Percentiles rank a stretch among this genome's conserved stretches.
phyloP scores from a whole-genome alignment of 1,284 basidiomycete genomes.

The Gastroboletus turbinatus region DNA sequence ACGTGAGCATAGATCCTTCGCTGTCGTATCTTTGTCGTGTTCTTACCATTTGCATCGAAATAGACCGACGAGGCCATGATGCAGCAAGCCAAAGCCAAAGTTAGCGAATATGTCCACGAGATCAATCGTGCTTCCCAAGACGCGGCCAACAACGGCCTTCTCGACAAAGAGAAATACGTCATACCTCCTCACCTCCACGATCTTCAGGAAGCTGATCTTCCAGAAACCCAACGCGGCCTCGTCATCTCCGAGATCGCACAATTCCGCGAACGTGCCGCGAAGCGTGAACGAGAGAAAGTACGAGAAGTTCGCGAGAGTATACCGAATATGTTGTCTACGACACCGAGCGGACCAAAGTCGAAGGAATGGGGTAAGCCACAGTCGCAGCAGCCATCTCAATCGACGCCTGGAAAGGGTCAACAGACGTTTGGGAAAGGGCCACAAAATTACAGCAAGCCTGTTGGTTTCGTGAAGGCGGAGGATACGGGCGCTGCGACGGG shows the following conservation, averaged over 20 bases:
- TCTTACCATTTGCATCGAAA: neutral
- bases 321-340: conserved; percentile 34
- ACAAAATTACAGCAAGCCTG: conserved; percentile 75
- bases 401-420: conserved; percentile 37
- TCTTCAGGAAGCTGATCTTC: conserved; percentile 90
- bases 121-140: conserved; percentile 65
- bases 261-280: conserved; percentile 85
- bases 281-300: conserved; percentile 83
- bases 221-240: conserved; percentile 91
- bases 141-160: conserved; percentile 60
- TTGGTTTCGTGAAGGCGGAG: conserved; percentile 77
- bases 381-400: conserved; percentile 40
- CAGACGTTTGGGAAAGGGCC: conserved; percentile 62
- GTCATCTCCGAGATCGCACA: conserved; percentile 95
- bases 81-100: conserved; percentile 54
- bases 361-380: conserved; percentile 74
- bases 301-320: conserved; percentile 65
- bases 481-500: conserved; percentile 37
- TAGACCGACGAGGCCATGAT: conserved; percentile 59
- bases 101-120: conserved; percentile 58
- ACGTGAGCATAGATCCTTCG: conserved; percentile 45
- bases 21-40: neutral
- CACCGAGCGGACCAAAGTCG: conserved; percentile 70
- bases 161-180: conserved; percentile 79
- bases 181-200: conserved; percentile 95